These are phyloP conservation scores for Starmerella sirachaensis DNA, from an alignment of 805 yeast species.

Conservation along the genomic window DNA sequence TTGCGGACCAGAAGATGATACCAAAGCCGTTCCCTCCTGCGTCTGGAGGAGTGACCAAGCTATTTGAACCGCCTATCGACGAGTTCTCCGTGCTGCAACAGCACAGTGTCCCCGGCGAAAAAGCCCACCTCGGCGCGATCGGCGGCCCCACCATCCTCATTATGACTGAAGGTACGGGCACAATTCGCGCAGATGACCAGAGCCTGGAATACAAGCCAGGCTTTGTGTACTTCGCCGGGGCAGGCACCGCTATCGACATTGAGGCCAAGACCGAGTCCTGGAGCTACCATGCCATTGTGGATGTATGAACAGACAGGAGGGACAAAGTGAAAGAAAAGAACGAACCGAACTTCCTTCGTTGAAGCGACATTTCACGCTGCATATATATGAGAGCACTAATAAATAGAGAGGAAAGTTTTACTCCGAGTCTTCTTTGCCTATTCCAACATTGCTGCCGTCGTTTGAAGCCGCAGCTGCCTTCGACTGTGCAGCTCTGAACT, in stretches of 20 bases:
- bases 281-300: constrained; percentile 83
- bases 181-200: constrained; percentile 32
- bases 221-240: constrained; percentile 73
- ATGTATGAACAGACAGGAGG: constrained; percentile 33
- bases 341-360: no score
- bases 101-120: constrained; percentile 38
- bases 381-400: no score
- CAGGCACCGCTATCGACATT: constrained; percentile 55
- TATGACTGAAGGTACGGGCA: constrained; percentile 71
- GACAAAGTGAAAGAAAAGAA: background rate
- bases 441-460: no score
- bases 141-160: constrained; percentile 83
- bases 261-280: constrained; percentile 38
- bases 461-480: background rate
- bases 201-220: constrained; percentile 52
- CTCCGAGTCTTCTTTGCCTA: no score
- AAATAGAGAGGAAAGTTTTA: background rate
- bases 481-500: constrained; percentile 33
- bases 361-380: no score
- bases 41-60: constrained; percentile 28
- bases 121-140: constrained; percentile 47
- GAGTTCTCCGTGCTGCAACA: constrained; percentile 92
- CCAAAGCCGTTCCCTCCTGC: constrained; percentile 39
- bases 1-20: constrained; percentile 85
- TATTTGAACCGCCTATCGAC: constrained; percentile 92